Percentiles rank a stretch among this genome's conserved stretches.
phyloP scores from a whole-genome alignment of 2,329 filamentous ascomycete genomes.

The Alternaria panax region DNA sequence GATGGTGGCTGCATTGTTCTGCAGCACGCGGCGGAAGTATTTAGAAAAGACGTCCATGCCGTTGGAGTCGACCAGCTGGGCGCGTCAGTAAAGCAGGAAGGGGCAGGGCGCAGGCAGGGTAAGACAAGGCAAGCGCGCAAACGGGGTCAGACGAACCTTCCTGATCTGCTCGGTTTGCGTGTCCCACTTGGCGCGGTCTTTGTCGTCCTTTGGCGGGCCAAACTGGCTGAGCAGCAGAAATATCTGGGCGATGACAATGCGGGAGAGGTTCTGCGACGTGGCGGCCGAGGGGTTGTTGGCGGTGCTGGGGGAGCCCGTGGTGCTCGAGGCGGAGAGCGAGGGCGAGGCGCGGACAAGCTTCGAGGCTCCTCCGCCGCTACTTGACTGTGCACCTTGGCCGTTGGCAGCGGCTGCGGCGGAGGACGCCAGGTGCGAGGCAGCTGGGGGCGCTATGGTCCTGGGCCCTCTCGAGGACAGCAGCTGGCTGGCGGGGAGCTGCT shows the following conservation, averaged over 20 bases:
- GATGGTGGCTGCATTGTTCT: constrained; percentile 88
- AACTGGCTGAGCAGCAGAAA: constrained; percentile 82
- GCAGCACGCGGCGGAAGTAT: constrained; percentile 92
- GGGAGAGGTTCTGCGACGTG: constrained; percentile 68
- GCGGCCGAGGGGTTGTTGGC: constrained; percentile 54
- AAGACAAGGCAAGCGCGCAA: constrained; percentile 4
- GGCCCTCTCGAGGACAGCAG: constrained; percentile 65
- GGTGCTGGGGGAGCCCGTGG: constrained; percentile 61
- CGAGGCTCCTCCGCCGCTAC: constrained; percentile 63
- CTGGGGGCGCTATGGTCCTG: constrained; percentile 63
- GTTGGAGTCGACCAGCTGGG: constrained; percentile 91
- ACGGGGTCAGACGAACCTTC: constrained; percentile 68
- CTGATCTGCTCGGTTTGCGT: constrained; percentile 88
- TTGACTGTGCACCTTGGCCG: constrained; percentile 59
- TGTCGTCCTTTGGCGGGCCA: constrained; percentile 87
- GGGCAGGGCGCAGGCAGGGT: no score
- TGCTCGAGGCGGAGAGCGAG: constrained; percentile 57
- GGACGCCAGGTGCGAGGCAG: constrained; percentile 62
- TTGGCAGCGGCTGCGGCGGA: constrained; percentile 60
- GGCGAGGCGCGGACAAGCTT: constrained; percentile 68
- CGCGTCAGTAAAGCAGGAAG: constrained; percentile 25
- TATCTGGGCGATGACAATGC: constrained; percentile 94
- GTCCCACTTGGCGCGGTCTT: constrained; percentile 90
- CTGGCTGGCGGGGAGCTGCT: constrained; percentile 61
- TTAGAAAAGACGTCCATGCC: constrained; percentile 98